phyloP scores from a whole-genome alignment of 2,329 filamentous ascomycete genomes.

The Pseudocercospora eumusae region DNA sequence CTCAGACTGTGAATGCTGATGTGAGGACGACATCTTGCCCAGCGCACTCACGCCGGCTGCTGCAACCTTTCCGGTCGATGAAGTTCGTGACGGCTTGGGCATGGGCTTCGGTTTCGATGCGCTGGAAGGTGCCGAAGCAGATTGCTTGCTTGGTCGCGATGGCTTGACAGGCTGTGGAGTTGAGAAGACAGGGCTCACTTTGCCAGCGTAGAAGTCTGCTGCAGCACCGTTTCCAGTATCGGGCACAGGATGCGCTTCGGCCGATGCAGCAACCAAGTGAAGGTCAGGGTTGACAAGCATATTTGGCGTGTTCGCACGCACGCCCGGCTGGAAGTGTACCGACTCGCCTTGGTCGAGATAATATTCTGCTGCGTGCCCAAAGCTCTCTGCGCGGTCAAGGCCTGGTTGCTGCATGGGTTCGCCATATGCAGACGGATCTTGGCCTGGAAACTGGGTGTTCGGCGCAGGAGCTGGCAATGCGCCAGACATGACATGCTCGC shows the following conservation, averaged over 20 bases:
- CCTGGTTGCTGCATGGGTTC: slow-evolving; percentile 28
- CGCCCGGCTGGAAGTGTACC: slow-evolving; percentile 61
- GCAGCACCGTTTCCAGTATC: slow-evolving; percentile 62
- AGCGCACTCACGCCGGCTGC: no score
- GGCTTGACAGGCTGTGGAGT: slow-evolving; percentile 31
- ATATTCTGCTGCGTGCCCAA: slow-evolving; percentile 61
- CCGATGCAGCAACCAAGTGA: slow-evolving; percentile 58
- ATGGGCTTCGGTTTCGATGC: slow-evolving; percentile 27
- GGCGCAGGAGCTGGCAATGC: slow-evolving; percentile 34
- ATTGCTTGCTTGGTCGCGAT: slow-evolving; percentile 36
- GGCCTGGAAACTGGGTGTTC: slow-evolving; percentile 58
- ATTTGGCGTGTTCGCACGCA: slow-evolving; percentile 54
- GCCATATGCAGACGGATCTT: slow-evolving; percentile 52
- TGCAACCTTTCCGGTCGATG: slow-evolving; percentile 38
- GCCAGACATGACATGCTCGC: slow-evolving; percentile 34
- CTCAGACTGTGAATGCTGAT: slow-evolving; percentile 18
- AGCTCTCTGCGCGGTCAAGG: slow-evolving; percentile 40
- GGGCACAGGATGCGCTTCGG: slow-evolving; percentile 54
- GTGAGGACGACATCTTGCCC: slow-evolving; percentile 24
- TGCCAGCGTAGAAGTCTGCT: slow-evolving; percentile 53
- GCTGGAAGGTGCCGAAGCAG: slow-evolving; percentile 33
- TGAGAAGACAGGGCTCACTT: slow-evolving; percentile 26
- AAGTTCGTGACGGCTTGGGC: slow-evolving; percentile 37
- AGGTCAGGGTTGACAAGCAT: slow-evolving; percentile 58
- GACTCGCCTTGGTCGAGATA: slow-evolving; percentile 65